phyloP scores from a whole-genome alignment of 768 basidiomycete genomes.

The Hortiboletus flavorubellus region DNA sequence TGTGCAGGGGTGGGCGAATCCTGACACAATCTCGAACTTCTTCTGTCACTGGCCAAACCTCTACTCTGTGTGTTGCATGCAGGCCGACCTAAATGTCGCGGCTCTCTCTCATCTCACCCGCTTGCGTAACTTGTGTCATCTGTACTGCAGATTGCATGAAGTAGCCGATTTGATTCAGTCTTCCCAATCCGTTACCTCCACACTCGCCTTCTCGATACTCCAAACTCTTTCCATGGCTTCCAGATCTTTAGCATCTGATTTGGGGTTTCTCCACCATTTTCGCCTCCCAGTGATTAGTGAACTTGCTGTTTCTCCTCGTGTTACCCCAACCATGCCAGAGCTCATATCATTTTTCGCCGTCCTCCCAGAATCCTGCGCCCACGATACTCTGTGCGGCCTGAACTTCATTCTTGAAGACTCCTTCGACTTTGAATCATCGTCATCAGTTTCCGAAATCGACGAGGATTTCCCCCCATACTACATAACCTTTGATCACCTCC shows the following conservation, averaged over 20 bases:
- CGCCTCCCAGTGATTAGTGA: not conserved
- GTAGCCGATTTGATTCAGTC: not conserved
- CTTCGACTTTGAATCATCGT: not conserved
- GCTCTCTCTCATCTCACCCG: conserved; percentile 5
- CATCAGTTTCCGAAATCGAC: too few relatives aligned
- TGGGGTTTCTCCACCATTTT: conserved; percentile 1
- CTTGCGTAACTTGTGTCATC: not conserved
- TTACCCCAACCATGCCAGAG: not conserved
- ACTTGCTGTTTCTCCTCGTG: not conserved
- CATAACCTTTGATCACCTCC: conserved; percentile 1
- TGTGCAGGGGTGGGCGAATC: not conserved
- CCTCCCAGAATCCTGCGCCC: not conserved
- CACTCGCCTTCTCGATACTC: conserved; percentile 3
- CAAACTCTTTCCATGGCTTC: not conserved
- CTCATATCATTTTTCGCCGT: conserved; percentile 4
- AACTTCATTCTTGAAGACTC: not conserved
- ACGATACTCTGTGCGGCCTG: too few relatives aligned
- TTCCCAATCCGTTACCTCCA: not conserved
- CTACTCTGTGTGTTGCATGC: not conserved
- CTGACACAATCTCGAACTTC: not conserved
- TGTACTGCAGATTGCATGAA: not conserved
- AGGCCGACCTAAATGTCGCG: not conserved
- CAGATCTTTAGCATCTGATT: not conserved
- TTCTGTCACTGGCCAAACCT: conserved; percentile 9
- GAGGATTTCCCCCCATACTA: not conserved